Conservation (phyloP, 73 alveolate genomes). For the Paramecium tetraurelia region DNA sequence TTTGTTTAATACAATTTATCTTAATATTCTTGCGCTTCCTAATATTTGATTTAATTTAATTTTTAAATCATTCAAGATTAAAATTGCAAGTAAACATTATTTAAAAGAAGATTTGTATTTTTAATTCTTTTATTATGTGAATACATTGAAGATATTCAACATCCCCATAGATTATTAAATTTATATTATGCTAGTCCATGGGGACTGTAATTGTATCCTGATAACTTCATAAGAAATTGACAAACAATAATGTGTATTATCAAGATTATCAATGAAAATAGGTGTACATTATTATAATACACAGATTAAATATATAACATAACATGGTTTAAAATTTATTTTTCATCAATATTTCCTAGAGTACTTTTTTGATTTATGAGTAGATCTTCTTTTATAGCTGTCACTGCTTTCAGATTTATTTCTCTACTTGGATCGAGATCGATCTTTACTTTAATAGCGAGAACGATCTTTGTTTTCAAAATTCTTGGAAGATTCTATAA, state of each 20-base stretch:
- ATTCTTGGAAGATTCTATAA: background rate
- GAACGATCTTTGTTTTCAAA: background rate
- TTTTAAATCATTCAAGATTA: background rate
- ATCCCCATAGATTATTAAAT: background rate
- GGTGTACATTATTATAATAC: too few relatives aligned
- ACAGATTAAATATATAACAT: background rate
- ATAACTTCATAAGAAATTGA: background rate
- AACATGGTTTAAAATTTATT: background rate
- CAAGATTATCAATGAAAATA: too few relatives aligned
- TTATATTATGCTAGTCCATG: background rate
- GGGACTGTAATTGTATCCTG: background rate
- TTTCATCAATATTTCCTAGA: background rate
- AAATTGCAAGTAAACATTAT: background rate
- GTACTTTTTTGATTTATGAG: constrained; percentile 10
- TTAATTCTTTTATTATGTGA: background rate
- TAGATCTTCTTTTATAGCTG: background rate
- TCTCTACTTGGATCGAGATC: background rate
- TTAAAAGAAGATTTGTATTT: background rate
- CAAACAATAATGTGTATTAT: too few relatives aligned
- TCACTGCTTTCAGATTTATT: background rate
- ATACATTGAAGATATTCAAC: background rate
- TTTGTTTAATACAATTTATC: background rate
- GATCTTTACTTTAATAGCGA: background rate
- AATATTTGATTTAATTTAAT: background rate
- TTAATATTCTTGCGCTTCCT: background rate